These are phyloP conservation scores for Exobasidium cylindrosporum DNA, from an alignment of 1,284 basidiomycete species.

Conservation along the genomic window DNA sequence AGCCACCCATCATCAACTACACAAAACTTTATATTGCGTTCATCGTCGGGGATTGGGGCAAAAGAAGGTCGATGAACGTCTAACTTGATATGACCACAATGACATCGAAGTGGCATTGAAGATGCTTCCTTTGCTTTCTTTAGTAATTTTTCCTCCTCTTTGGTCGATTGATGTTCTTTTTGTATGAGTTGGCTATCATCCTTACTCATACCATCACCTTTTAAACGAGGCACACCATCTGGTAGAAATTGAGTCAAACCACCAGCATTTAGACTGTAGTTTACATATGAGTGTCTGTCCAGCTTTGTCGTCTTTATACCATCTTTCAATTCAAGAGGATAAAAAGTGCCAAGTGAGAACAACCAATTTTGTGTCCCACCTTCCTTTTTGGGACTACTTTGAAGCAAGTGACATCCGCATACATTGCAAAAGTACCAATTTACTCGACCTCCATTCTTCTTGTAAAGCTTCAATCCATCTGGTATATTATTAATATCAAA, in stretches of 20 bases:
- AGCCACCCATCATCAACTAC: conserved; percentile 2
- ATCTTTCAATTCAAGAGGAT: not conserved
- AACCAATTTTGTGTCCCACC: not conserved
- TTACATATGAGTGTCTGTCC: not conserved
- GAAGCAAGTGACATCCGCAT: conserved; percentile 7
- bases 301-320: not conserved
- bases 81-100: conserved; percentile 1
- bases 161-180: not conserved
- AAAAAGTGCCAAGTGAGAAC: not conserved
- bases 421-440: conserved; percentile 11
- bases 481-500: conserved; percentile 3
- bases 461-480: not conserved
- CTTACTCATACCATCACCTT: not conserved
- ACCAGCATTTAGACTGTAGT: not conserved
- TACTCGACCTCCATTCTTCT: not conserved
- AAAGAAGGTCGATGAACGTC: not conserved
- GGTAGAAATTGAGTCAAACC: conserved; percentile 6
- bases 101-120: not conserved
- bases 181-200: not conserved
- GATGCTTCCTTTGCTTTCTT: not conserved
- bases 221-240: conserved; percentile 6
- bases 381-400: not conserved
- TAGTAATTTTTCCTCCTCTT: conserved; percentile 8
- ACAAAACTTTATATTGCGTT: not conserved
- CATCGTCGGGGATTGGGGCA: not conserved